Conservation (phyloP, 495 filamentous ascomycete genomes). For the Aspergillus sclerotiicarbonarius region DNA sequence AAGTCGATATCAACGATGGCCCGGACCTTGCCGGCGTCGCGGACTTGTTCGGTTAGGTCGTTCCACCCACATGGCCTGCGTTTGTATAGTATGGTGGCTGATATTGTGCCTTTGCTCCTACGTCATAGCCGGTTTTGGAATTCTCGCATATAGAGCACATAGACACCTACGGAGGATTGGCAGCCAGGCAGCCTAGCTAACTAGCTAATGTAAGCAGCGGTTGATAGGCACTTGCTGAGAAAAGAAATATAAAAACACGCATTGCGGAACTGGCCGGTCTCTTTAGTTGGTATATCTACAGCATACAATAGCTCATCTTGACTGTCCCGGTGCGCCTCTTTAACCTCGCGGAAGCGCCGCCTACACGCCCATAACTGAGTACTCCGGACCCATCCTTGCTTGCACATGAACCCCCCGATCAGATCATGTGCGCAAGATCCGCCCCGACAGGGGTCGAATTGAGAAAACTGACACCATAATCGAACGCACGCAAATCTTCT, state of each 20-base stretch:
- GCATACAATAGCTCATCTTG: background rate
- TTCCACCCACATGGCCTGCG: background rate
- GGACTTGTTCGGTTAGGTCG: constrained; percentile 60
- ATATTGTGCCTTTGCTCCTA: constrained; percentile 8
- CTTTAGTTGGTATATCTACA: constrained; percentile 44
- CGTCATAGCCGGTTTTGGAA: constrained; percentile 2
- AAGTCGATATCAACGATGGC: constrained; percentile 53
- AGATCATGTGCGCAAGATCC: background rate
- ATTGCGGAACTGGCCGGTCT: constrained; percentile 32
- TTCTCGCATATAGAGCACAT: constrained; percentile 9
- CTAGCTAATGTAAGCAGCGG: background rate
- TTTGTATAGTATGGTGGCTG: constrained; percentile 18
- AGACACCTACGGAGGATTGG: constrained; percentile 8
- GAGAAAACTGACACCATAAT: background rate
- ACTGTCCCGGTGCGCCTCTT: background rate
- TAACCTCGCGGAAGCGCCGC: background rate
- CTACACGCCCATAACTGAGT: background rate
- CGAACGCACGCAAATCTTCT: constrained; percentile 6
- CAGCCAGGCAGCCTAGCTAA: background rate
- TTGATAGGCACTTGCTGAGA: background rate
- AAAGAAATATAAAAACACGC: constrained; percentile 21
- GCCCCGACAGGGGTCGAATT: background rate
- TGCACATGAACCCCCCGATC: background rate
- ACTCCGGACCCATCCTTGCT: background rate
- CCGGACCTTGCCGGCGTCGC: constrained; percentile 64